Percentiles rank a stretch among this genome's conserved stretches.
phyloP scores from a whole-genome alignment of 2,329 filamentous ascomycete genomes.

The Sporothrix brasiliensis region DNA sequence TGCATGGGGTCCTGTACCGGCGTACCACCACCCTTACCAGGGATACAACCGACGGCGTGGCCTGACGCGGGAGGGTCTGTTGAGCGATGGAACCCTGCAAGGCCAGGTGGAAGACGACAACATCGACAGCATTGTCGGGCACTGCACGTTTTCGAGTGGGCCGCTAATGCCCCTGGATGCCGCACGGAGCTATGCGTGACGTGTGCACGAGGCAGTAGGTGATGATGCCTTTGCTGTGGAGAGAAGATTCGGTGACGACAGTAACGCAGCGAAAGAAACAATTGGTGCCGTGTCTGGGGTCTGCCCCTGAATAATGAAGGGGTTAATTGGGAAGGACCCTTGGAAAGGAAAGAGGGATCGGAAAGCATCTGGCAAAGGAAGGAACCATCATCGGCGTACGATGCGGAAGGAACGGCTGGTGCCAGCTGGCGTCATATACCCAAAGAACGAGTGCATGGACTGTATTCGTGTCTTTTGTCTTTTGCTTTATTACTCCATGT shows the following conservation, averaged over 20 bases:
- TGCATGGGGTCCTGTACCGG: conserved; percentile 51
- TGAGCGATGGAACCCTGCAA: conserved; percentile 23
- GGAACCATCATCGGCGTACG: conserved; percentile 20
- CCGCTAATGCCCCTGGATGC: conserved; percentile 43
- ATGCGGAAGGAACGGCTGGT: conserved; percentile 21
- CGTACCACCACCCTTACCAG: conserved; percentile 40
- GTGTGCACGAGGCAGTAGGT: too few relatives aligned
- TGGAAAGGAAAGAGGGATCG: not conserved
- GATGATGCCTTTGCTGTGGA: too few relatives aligned
- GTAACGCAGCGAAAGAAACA: not conserved
- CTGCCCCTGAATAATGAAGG: not conserved
- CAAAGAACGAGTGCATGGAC: conserved; percentile 2
- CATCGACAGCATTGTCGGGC: conserved; percentile 41
- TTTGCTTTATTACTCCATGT: not conserved
- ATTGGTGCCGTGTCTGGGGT: not conserved
- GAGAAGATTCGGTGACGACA: not conserved
- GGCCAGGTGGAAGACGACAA: conserved; percentile 20
- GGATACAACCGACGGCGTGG: conserved; percentile 38
- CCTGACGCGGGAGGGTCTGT: conserved; percentile 34
- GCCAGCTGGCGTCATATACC: conserved; percentile 10
- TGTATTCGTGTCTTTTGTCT: not conserved
- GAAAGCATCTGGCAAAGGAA: not conserved
- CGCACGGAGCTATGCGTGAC: conserved; percentile 46
- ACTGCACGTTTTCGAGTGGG: conserved; percentile 51
- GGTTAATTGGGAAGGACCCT: not conserved